A percentile compares a stretch with the other conserved stretches of the same genome.
Conservation (phyloP, 129 eudicot genomes). For the Helianthus tuberosus region DNA sequence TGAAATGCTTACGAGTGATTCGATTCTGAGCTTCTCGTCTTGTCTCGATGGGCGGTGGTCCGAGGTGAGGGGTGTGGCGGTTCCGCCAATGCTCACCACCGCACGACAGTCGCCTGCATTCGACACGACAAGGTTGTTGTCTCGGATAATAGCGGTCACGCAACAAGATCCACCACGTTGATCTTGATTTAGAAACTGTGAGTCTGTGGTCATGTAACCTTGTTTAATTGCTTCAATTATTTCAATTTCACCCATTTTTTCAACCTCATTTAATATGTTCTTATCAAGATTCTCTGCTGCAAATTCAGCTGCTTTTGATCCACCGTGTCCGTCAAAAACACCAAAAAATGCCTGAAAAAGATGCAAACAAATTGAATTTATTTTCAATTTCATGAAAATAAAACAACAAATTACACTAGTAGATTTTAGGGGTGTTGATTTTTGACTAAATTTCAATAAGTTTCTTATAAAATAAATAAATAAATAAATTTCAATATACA, state of each 20-base stretch:
- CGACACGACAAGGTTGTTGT: conserved; percentile 67
- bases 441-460: no score
- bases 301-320: conserved; percentile 84
- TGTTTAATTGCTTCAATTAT: conserved; percentile 54
- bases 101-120: conserved; percentile 95
- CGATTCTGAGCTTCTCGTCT: conserved; percentile 71
- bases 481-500: no score
- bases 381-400: neutral
- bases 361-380: neutral
- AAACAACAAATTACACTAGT: neutral
- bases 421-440: no score
- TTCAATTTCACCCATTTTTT: conserved; percentile 28
- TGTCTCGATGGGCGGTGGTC: conserved; percentile 81
- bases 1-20: conserved; percentile 31
- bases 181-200: conserved; percentile 58
- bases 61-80: conserved; percentile 69
- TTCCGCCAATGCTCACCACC: conserved; percentile 65
- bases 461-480: no score
- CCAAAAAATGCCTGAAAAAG: conserved; percentile 77
- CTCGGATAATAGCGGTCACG: conserved; percentile 62
- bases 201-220: conserved; percentile 69
- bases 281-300: conserved; percentile 66
- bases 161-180: conserved; percentile 69
- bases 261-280: conserved; percentile 58
- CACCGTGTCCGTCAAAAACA: conserved; percentile 96